These are phyloP conservation scores for Cryphonectria parasitica DNA, from an alignment of 2,329 filamentous ascomycete genomes.

Conservation along the genomic window DNA sequence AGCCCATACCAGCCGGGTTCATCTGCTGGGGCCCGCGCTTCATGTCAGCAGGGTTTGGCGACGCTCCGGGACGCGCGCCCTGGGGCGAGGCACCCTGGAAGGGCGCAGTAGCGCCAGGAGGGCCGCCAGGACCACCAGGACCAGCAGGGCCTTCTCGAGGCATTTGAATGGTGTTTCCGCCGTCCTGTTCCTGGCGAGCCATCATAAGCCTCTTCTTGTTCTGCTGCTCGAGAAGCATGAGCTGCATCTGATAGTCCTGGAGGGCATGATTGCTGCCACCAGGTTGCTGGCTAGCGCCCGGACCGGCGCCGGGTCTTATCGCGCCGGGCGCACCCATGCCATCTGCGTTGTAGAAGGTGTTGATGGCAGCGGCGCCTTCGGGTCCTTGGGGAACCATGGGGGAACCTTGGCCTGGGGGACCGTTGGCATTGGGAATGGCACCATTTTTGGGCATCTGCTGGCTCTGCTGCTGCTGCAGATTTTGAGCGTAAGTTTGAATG, in stretches of 20 bases:
- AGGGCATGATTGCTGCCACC: conserved; percentile 75
- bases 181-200: conserved; percentile 80
- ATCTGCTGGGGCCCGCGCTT: conserved; percentile 78
- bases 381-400: conserved; percentile 79
- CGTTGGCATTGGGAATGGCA: conserved; percentile 69
- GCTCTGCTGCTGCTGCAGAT: conserved; percentile 81
- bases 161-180: conserved; percentile 55
- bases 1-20: conserved; percentile 69
- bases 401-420: conserved; percentile 77
- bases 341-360: conserved; percentile 64
- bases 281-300: conserved; percentile 51
- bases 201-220: conserved; percentile 85
- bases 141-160: conserved; percentile 56
- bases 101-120: conserved; percentile 41
- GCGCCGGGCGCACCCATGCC: conserved; percentile 61
- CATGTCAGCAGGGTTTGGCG: conserved; percentile 78
- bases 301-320: conserved; percentile 57
- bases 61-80: conserved; percentile 69
- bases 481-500: conserved; percentile 85
- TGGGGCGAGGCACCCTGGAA: conserved; percentile 75
- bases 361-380: conserved; percentile 61
- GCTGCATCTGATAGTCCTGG: conserved; percentile 88
- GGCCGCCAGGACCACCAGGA: conserved; percentile 52
- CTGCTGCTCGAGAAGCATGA: conserved; percentile 85
- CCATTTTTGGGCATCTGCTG: conserved; percentile 79